phyloP scores from a whole-genome alignment of 768 basidiomycete genomes.

The Lactarius sp. region DNA sequence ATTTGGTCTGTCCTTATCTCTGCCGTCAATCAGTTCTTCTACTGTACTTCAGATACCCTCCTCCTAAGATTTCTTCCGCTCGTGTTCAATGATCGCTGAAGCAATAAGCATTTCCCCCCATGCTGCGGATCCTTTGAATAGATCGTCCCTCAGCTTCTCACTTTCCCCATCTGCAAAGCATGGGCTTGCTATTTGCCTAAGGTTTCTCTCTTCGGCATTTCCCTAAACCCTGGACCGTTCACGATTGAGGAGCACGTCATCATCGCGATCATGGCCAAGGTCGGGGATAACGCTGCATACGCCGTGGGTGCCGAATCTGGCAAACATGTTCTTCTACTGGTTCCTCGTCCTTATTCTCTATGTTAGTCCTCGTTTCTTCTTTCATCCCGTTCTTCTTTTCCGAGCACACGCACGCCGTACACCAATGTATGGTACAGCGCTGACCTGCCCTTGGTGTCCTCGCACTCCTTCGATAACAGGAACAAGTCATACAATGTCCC shows the following conservation, averaged over 20 bases:
- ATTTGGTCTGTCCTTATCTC: constrained; percentile 56
- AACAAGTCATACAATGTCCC: constrained; percentile 54
- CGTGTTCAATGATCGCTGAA: neutral
- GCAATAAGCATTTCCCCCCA: neutral
- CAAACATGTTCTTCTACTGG: constrained; percentile 58
- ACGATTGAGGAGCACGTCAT: constrained; percentile 69
- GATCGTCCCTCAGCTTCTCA: constrained; percentile 64
- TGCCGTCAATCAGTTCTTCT: constrained; percentile 77
- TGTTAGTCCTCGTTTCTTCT: constrained; percentile 15
- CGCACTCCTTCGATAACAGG: constrained; percentile 58
- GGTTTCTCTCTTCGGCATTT: constrained; percentile 46
- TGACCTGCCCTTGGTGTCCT: constrained; percentile 49
- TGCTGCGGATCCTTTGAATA: constrained; percentile 9
- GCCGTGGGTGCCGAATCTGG: constrained; percentile 26
- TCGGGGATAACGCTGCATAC: constrained; percentile 34
- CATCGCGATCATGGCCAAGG: constrained; percentile 41
- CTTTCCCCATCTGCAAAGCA: constrained; percentile 58
- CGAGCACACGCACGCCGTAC: constrained; percentile 34
- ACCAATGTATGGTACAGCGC: constrained; percentile 47
- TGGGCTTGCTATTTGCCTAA: constrained; percentile 55
- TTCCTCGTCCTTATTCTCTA: constrained; percentile 59
- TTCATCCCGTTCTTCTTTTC: neutral
- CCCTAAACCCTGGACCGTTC: constrained; percentile 65
- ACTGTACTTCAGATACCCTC: constrained; percentile 67
- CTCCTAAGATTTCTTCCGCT: constrained; percentile 27